These are phyloP conservation scores for Diaporthe caulivora DNA, from an alignment of 2,329 filamentous ascomycete genomes.

Conservation along the genomic window DNA sequence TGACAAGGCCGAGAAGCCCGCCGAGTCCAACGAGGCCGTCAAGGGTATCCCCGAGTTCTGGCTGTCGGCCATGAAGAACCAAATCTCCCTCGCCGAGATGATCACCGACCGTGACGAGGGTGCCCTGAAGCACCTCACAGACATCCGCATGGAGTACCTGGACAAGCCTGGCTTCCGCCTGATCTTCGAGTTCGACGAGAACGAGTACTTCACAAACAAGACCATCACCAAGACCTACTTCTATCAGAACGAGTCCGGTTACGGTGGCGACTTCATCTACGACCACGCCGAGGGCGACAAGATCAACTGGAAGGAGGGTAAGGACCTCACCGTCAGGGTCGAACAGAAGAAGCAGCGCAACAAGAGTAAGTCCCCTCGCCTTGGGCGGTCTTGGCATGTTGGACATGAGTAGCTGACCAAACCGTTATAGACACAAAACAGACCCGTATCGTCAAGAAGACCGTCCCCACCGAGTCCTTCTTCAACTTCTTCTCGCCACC, in stretches of 20 bases:
- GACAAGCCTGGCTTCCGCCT: conserved; percentile 98
- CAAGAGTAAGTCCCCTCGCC: conserved; percentile 79
- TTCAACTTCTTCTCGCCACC: conserved; percentile 99
- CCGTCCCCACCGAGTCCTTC: conserved; percentile 97
- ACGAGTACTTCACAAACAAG: conserved; percentile 98
- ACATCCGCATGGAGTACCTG: conserved; percentile 99
- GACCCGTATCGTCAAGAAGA: conserved; percentile 98
- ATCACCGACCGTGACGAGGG: conserved; percentile 98
- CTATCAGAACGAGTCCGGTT: conserved; percentile 98
- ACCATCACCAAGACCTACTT: conserved; percentile 97
- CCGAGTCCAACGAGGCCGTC: conserved; percentile 66
- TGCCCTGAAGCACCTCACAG: conserved; percentile 88
- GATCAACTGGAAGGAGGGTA: conserved; percentile 94
- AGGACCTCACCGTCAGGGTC: conserved; percentile 92
- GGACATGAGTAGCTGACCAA: conserved; percentile 29
- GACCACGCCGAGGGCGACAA: conserved; percentile 98
- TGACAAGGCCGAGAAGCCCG: conserved; percentile 70
- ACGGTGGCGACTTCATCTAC: conserved; percentile 99
- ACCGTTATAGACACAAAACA: conserved; percentile 88
- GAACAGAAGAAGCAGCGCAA: conserved; percentile 99
- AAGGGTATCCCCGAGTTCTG: conserved; percentile 98
- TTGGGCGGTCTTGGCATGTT: not conserved
- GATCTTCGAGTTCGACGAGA: conserved; percentile 96
- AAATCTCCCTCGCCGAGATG: conserved; percentile 96
- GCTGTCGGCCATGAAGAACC: conserved; percentile 99